These are phyloP conservation scores for Paspalum vaginatum DNA, from an alignment of 176 grass and related monocot genomes.

Conservation along the genomic window DNA sequence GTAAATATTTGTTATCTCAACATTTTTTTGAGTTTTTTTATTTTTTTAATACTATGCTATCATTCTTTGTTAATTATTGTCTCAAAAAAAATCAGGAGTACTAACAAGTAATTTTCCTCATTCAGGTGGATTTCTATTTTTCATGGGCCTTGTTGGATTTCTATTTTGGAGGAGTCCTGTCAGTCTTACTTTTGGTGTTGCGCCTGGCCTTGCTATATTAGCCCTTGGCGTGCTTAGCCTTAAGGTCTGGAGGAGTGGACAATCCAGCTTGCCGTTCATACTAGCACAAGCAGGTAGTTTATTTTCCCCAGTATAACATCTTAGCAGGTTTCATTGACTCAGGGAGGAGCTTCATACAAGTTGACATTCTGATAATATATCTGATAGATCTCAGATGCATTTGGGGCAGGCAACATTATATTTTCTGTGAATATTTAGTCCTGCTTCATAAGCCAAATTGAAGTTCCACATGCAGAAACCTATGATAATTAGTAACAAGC, in stretches of 20 bases:
- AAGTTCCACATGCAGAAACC: background rate
- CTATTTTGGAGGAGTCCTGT: constrained; percentile 76
- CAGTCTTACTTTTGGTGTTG: constrained; percentile 70
- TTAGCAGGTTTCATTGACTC: constrained; percentile 15
- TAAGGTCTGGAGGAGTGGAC: constrained; percentile 85
- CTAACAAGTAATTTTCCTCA: constrained; percentile 16
- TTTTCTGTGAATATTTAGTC: background rate
- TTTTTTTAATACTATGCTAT: constrained; percentile 21
- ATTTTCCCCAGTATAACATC: constrained; percentile 10
- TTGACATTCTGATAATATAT: background rate
- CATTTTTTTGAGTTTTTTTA: constrained; percentile 10
- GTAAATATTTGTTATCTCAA: background rate
- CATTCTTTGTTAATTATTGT: constrained; percentile 7
- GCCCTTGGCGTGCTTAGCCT: constrained; percentile 75
- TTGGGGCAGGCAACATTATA: background rate
- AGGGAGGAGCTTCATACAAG: background rate
- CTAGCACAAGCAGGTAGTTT: constrained; percentile 86
- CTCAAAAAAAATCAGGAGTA: background rate
- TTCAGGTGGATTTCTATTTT: constrained; percentile 75
- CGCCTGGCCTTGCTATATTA: constrained; percentile 75
- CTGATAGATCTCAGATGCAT: background rate
- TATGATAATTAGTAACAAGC: constrained; percentile 15
- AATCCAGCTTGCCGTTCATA: constrained; percentile 83
- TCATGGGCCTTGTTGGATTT: constrained; percentile 78
- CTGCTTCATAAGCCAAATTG: background rate